These are phyloP conservation scores for Phytophthora pisi DNA, from an alignment of 352 stramenopile genomes.

Conservation along the genomic window DNA sequence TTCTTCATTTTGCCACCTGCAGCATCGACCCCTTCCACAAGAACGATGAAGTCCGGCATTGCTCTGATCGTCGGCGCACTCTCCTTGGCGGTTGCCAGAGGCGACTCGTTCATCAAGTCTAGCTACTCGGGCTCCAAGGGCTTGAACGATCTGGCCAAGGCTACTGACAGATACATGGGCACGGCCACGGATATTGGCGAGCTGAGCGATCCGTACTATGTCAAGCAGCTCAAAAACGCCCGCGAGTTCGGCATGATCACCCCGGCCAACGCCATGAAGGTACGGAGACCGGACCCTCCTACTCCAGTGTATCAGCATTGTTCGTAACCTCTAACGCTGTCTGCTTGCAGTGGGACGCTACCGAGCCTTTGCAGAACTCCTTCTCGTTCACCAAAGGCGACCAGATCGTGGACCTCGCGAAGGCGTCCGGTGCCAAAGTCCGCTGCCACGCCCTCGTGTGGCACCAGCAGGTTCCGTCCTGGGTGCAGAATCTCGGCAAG, in stretches of 20 bases:
- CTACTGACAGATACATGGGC: slow-evolving; percentile 16
- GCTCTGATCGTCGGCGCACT: not conserved
- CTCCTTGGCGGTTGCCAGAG: slow-evolving; percentile 13
- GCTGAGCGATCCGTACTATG: slow-evolving; percentile 22
- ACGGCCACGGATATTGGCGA: slow-evolving; percentile 13
- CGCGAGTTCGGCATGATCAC: slow-evolving; percentile 23
- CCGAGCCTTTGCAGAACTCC: slow-evolving; percentile 7
- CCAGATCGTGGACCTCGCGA: slow-evolving; percentile 8
- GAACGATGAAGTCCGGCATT: slow-evolving; percentile 12
- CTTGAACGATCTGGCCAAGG: slow-evolving; percentile 15
- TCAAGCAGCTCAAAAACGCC: slow-evolving; percentile 17
- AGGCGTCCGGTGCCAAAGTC: slow-evolving; percentile 14
- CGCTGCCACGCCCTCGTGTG: slow-evolving; percentile 23
- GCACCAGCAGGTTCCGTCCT: slow-evolving; percentile 18
- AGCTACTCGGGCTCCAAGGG: slow-evolving; percentile 17
- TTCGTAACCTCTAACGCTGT: not conserved
- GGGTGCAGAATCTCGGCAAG: slow-evolving; percentile 21
- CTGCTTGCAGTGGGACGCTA: slow-evolving; percentile 9
- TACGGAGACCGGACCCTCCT: not conserved
- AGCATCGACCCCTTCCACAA: not conserved
- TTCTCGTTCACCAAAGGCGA: slow-evolving; percentile 18
- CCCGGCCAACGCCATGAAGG: slow-evolving; percentile 25
- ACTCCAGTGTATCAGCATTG: not conserved
- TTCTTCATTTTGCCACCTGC: slow-evolving; percentile 5
- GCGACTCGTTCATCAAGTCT: slow-evolving; percentile 19